Evolutionary conservation across 2,329 filamentous ascomycete species (phyloP), one percentile per base, ranked within the genome.

Genomic region (Calonectria fujianensis): DNA sequence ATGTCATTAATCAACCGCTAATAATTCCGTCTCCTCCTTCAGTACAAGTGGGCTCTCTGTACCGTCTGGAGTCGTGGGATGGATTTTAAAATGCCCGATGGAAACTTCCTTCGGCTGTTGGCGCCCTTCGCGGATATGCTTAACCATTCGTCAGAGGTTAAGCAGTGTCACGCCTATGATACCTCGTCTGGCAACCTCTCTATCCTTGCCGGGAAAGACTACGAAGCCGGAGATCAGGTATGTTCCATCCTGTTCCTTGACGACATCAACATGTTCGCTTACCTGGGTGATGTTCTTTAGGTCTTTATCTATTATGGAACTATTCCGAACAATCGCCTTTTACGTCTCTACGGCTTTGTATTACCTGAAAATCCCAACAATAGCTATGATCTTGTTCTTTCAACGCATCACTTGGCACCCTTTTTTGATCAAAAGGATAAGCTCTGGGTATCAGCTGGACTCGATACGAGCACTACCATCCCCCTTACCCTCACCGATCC

Each of bases 41-140:
- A 54, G 51, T 54, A 54, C 51, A 54, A 54, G 51, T 54, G 51
- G 51, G 51, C 51, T 54, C 51, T 54, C 51, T 54, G 51, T 14
- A 54, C 51, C 14, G 51, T 54, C 51, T 54, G 51, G 51, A 54
- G 51, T 32, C 51, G 51, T 54, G 51, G 51, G 4, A 54, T 54
- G 51, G 51, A 54, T 32, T 54, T 54, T 54, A 54, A 54, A 54
- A 54, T 54, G 51, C 29, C 51, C 8, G 51, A 54, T 54, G 51
- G 51, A 54, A 54, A 32, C 16, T 32, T 54, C 4, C 29, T 54
- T 54, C 51, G 51, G 29, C 29, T 54, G 29, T 54, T 54, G 51
- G 51, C 51, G 29, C 51, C 51, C 29, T 54, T 54, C 29, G 27
- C 51, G 16, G 51, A 54, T 32, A 54, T 54, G 51, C 32, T 54